Base-by-base conservation (phyloP, 495 filamentous ascomycete species). In the Talaromyces liani region DNA sequence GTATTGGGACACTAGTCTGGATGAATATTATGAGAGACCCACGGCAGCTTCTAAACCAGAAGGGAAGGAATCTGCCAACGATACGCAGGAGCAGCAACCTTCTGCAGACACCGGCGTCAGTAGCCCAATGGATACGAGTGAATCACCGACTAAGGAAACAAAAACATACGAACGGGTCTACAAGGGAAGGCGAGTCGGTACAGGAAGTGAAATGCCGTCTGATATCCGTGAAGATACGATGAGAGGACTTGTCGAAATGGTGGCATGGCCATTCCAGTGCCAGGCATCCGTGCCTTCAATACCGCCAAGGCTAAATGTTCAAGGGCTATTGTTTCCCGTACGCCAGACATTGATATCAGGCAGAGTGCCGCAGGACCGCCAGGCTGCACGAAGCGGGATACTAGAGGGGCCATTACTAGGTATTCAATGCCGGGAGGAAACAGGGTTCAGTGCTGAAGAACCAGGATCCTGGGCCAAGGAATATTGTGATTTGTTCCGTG, bases 231-330 rank as follows among this genome's bases (percentile, higher is more conserved):
- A 89, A 41, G 86, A 88, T 34, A 80, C 87, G 14, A 72, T 95
- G 33, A 79, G 84, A 8, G 81, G 85, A 14, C 89, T 97, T 64
- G 73, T 94, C 33, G 93, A 96, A 75, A 84, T 90, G 51, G 84
- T 89, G 1, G 82, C 87, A 7, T 95, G 91, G 82, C 85, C 89
- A 36, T 94, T 92, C 70, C 86, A 86, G 24, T 92, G 89, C 74
- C 89, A 88, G 58, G 81, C 91, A 47, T 76, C 82, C 0, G 75
- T 84, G 14, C 83, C 90, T 5, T 80, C 85, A 8, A 71, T 79
- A 16, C 85, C 86, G 41, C 90, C 89, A 2, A 80, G 86, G 22
- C 71, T 93, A 1, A 75, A 82, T 27, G 71, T 91, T 22, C 74
- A 79, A 41, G 76, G 75, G 54, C 64, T 87, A 64, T 72, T 84